Conservation (phyloP, 2,329 filamentous ascomycete genomes). For the Coniochaeta ligniaria region DNA sequence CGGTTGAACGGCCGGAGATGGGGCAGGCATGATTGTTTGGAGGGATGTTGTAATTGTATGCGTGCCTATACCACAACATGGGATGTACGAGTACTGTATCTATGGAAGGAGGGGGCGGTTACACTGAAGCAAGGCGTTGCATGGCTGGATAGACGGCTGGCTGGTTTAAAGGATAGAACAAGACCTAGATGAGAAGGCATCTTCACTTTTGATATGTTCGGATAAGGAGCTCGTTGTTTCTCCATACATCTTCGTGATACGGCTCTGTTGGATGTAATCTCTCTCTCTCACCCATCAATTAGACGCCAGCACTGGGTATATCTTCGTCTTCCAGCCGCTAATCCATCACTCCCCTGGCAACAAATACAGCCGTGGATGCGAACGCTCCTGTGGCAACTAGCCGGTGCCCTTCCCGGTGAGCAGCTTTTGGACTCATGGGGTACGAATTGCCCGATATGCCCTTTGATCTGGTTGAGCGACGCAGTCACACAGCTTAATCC, state of each 20-base stretch:
- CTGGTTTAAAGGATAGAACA: background rate
- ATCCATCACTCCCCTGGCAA: background rate
- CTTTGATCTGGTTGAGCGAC: background rate
- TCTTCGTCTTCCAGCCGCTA: background rate
- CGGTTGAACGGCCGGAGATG: conserved; percentile 15
- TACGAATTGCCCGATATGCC: background rate
- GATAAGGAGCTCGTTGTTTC: background rate
- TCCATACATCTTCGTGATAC: background rate
- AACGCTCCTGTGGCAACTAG: too few relatives aligned
- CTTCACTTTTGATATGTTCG: background rate
- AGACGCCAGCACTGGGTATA: background rate
- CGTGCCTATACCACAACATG: background rate
- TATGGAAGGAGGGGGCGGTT: background rate
- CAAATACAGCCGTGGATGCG: background rate
- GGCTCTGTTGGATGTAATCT: background rate
- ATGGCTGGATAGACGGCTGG: conserved; percentile 1
- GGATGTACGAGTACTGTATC: background rate
- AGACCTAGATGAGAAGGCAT: background rate
- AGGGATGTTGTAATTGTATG: background rate
- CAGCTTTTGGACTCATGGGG: background rate
- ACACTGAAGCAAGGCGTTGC: background rate
- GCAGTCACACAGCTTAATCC: too few relatives aligned
- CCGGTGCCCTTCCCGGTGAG: background rate
- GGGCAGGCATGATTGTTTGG: background rate
- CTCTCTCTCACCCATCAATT: background rate